Percentiles rank a stretch among this genome's conserved stretches.
Conservation (phyloP, 2,329 filamentous ascomycete species). For the Dactylellina haptotyla region DNA sequence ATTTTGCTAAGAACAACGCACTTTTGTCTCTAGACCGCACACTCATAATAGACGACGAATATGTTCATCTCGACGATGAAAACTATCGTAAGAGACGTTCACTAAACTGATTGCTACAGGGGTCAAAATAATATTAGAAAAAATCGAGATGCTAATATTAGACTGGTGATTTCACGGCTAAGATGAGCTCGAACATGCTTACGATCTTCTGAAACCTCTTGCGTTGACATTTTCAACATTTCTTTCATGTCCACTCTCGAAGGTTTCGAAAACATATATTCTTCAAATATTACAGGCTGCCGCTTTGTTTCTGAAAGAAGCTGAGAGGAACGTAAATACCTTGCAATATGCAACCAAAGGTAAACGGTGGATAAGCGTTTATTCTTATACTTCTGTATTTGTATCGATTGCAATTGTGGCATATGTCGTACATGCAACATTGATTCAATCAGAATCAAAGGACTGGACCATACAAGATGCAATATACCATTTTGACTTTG, state of each 20-base stretch:
- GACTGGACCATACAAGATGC: slow-evolving; percentile 37
- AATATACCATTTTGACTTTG: slow-evolving; percentile 51
- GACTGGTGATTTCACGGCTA: not conserved
- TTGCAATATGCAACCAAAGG: slow-evolving; percentile 30
- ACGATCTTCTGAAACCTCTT: slow-evolving; percentile 21
- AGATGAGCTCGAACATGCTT: slow-evolving; percentile 24
- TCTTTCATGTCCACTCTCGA: not conserved
- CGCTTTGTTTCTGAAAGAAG: slow-evolving; percentile 28
- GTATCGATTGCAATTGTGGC: slow-evolving; percentile 12
- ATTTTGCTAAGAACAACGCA: slow-evolving; percentile 45
- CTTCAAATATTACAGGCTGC: not conserved
- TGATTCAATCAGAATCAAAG: not conserved
- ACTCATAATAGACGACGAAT: slow-evolving; percentile 7
- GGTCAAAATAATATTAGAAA: not conserved
- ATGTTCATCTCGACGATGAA: slow-evolving; percentile 27
- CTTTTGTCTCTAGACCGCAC: slow-evolving; percentile 14
- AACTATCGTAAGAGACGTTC: slow-evolving; percentile 28
- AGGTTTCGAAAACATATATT: not conserved
- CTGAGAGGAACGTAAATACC: slow-evolving; percentile 41
- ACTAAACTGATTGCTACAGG: not conserved
- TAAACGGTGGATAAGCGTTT: slow-evolving; percentile 36
- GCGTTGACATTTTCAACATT: not conserved
- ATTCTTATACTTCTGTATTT: slow-evolving; percentile 24
- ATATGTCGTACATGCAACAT: not conserved
- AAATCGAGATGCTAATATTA: too few species aligned